Evolutionary conservation across 2,329 filamentous ascomycete genomes (phyloP).

Genomic region (Zymoseptoria brevis): DNA sequence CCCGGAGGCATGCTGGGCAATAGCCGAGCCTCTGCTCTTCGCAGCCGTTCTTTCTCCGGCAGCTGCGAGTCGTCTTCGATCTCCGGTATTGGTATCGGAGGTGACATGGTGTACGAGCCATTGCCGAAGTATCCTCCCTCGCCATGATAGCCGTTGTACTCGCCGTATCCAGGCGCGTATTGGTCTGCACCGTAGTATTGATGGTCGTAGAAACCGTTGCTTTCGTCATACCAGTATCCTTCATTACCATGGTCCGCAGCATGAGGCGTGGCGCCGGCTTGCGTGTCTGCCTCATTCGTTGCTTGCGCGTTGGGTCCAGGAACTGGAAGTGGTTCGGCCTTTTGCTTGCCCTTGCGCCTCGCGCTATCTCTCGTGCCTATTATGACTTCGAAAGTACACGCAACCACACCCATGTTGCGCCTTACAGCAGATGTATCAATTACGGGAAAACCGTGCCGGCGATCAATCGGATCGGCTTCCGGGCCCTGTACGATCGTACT

Average conservation of each 20-base stretch:
- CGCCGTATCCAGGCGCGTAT: constrained; percentile 5
- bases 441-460: constrained; percentile 49
- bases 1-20: constrained; percentile 70
- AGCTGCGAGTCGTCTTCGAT: constrained; percentile 53
- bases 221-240: constrained; percentile 15
- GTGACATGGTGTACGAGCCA: constrained; percentile 5
- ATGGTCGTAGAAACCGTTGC: constrained; percentile 19
- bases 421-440: constrained; percentile 80
- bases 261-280: constrained; percentile 4
- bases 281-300: constrained; percentile 2
- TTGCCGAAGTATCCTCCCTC: constrained; percentile 11
- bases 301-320: background rate
- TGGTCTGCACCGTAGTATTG: constrained; percentile 8
- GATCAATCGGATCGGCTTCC: constrained; percentile 3
- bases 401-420: constrained; percentile 86
- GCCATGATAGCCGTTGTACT: constrained; percentile 8
- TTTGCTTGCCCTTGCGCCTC: constrained; percentile 40
- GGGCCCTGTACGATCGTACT: constrained; percentile 14
- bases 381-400: constrained; percentile 75
- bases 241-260: background rate
- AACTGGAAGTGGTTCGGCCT: constrained; percentile 21
- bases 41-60: constrained; percentile 74
- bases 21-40: constrained; percentile 67
- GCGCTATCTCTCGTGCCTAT: constrained; percentile 76
- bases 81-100: constrained; percentile 43